Evolutionary conservation across 202 grass and related monocot species (phyloP).

Genomic region (Bolboschoenoplectus hybrid): DNA sequence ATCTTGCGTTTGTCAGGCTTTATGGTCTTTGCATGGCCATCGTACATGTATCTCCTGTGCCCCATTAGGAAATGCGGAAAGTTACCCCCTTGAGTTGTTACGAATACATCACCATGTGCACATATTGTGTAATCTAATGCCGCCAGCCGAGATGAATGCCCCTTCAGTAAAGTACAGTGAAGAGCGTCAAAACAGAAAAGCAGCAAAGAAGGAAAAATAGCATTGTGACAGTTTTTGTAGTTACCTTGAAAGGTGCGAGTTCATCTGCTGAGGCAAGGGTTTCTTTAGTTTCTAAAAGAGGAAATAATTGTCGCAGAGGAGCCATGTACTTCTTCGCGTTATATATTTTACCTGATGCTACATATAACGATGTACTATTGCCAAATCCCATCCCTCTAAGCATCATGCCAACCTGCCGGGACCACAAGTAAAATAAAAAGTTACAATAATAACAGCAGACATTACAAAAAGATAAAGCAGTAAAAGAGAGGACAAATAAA

Average conservation of each 20-base stretch:
- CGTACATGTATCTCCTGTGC: slow-evolving; percentile 70
- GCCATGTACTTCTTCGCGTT: slow-evolving; percentile 74
- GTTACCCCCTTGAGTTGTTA: slow-evolving; percentile 91
- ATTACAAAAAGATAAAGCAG: slow-evolving; percentile 9
- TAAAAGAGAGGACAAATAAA: slow-evolving; percentile 1
- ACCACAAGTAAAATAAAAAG: slow-evolving; percentile 28
- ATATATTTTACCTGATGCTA: slow-evolving; percentile 93
- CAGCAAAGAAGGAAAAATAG: background rate
- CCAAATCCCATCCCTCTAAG: slow-evolving; percentile 91
- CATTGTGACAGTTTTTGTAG: background rate
- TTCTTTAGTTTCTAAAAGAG: slow-evolving; percentile 83
- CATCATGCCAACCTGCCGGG: slow-evolving; percentile 95
- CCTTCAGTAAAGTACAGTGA: slow-evolving; percentile 44
- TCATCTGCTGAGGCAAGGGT: slow-evolving; percentile 70
- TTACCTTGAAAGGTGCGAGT: slow-evolving; percentile 76
- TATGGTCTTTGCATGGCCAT: slow-evolving; percentile 78
- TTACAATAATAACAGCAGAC: slow-evolving; percentile 10
- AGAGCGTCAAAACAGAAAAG: slow-evolving; percentile 29
- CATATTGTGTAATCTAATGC: slow-evolving; percentile 79
- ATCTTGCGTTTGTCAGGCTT: slow-evolving; percentile 86
- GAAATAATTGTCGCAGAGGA: slow-evolving; percentile 79
- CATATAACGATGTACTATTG: slow-evolving; percentile 71
- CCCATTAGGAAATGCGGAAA: slow-evolving; percentile 94
- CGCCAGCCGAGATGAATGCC: slow-evolving; percentile 83
- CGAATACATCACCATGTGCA: slow-evolving; percentile 71